Conservation (phyloP, 2,329 filamentous ascomycete genomes). For the Phyllosticta ampelicida region DNA sequence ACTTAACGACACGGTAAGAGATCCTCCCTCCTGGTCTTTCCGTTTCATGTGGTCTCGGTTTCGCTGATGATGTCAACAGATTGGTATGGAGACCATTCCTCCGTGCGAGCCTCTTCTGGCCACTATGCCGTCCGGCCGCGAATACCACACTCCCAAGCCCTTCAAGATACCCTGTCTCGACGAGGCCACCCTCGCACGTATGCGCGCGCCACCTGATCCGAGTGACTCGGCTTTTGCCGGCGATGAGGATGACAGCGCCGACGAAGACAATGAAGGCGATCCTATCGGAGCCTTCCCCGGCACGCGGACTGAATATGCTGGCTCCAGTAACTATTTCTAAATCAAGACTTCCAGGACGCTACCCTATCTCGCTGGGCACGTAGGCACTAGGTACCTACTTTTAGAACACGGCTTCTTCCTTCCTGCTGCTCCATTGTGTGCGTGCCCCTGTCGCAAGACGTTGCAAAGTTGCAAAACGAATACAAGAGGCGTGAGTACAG, state of each 20-base stretch:
- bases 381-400: background rate
- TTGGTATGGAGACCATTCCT: conserved; percentile 71
- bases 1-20: conserved; percentile 76
- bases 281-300: conserved; percentile 28
- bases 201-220: conserved; percentile 47
- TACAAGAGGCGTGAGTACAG: background rate
- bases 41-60: background rate
- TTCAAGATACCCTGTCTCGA: conserved; percentile 59
- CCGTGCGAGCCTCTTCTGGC: conserved; percentile 59
- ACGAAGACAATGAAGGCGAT: conserved; percentile 21
- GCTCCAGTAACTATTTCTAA: conserved; percentile 5
- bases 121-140: conserved; percentile 76
- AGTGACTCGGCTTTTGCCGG: conserved; percentile 27
- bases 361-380: background rate
- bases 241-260: conserved; percentile 25
- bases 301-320: conserved; percentile 22
- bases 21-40: background rate
- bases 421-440: background rate
- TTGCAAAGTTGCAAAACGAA: background rate
- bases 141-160: conserved; percentile 63
- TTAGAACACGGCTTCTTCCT: background rate
- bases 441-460: background rate
- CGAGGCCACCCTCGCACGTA: conserved; percentile 46
- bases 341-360: background rate
- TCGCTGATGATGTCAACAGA: conserved; percentile 35